Evolutionary conservation across 176 grass and related monocot species (phyloP).

Genomic region (Musa beccarii): DNA sequence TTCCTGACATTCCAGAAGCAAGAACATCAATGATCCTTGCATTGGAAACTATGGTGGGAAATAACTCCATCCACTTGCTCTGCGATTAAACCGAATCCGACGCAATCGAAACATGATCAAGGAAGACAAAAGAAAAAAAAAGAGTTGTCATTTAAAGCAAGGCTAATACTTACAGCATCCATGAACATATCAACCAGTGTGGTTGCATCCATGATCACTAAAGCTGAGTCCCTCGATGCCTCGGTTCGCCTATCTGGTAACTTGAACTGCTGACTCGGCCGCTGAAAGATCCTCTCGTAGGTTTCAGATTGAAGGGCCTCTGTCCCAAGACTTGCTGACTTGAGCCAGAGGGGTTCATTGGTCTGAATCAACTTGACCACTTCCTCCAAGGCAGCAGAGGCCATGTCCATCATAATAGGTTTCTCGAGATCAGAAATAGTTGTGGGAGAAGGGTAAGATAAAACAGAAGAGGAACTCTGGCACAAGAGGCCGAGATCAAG

Average conservation of each 20-base stretch:
- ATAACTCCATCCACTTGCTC: slow-evolving; percentile 90
- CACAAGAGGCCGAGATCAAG: slow-evolving; percentile 72
- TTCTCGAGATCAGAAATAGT: slow-evolving; percentile 51
- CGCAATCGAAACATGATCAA: not conserved
- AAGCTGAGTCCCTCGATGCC: slow-evolving; percentile 47
- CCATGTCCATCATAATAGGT: slow-evolving; percentile 53
- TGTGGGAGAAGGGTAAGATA: slow-evolving; percentile 18
- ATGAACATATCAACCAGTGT: slow-evolving; percentile 77
- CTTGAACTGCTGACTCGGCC: slow-evolving; percentile 33
- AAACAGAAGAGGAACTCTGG: slow-evolving; percentile 37
- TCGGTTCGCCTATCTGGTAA: slow-evolving; percentile 41
- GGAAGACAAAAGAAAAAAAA: not conserved
- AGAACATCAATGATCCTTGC: slow-evolving; percentile 56
- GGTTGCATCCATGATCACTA: slow-evolving; percentile 53
- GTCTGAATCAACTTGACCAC: slow-evolving; percentile 59
- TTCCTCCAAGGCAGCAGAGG: slow-evolving; percentile 63
- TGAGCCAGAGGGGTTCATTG: slow-evolving; percentile 60
- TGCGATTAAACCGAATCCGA: slow-evolving; percentile 18
- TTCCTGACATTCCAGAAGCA: slow-evolving; percentile 33
- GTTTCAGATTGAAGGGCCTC: slow-evolving; percentile 44
- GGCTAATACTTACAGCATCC: slow-evolving; percentile 44
- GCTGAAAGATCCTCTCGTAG: slow-evolving; percentile 58
- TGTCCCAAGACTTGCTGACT: slow-evolving; percentile 14
- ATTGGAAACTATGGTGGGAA: slow-evolving; percentile 68
- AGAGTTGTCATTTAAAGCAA: not conserved